Evolutionary conservation across 306 rosid species (phyloP).

Genomic region (Carpinus viminea): DNA sequence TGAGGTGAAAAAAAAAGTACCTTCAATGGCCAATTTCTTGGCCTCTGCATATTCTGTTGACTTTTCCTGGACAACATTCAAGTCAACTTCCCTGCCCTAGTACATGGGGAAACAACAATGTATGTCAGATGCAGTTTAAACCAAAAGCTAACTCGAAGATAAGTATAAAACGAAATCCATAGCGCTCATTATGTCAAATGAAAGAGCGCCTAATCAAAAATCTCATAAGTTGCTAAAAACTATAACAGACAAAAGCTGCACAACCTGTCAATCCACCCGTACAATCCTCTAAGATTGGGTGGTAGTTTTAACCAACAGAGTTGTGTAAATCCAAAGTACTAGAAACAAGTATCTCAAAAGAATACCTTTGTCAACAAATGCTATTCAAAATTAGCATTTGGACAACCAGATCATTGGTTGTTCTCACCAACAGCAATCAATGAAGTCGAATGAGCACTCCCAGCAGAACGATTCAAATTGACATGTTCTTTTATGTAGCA

Average conservation of each 20-base stretch:
- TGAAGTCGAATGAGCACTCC: neutral
- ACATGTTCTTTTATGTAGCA: neutral
- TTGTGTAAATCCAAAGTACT: neutral
- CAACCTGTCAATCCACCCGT: neutral
- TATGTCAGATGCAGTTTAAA: constrained; percentile 16
- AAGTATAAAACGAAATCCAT: neutral
- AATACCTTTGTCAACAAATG: neutral
- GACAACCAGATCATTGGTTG: neutral
- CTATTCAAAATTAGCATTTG: neutral
- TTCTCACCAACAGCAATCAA: neutral
- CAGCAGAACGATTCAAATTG: neutral
- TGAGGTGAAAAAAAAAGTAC: constrained; percentile 33
- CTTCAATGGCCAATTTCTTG: constrained; percentile 61
- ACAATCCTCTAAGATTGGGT: constrained; percentile 1
- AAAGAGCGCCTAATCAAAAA: neutral
- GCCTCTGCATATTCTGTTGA: constrained; percentile 72
- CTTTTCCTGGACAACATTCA: constrained; percentile 52
- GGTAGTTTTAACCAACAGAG: neutral
- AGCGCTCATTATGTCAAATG: neutral
- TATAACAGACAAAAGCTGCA: neutral
- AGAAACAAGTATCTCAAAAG: neutral
- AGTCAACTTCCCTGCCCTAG: constrained; percentile 66
- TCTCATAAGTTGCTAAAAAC: constrained; percentile 11
- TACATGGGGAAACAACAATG: constrained; percentile 12
- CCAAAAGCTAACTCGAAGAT: constrained; percentile 11